Evolutionary conservation across 495 filamentous ascomycete genomes (phyloP).

Genomic region (Aspergillus panamensis): DNA sequence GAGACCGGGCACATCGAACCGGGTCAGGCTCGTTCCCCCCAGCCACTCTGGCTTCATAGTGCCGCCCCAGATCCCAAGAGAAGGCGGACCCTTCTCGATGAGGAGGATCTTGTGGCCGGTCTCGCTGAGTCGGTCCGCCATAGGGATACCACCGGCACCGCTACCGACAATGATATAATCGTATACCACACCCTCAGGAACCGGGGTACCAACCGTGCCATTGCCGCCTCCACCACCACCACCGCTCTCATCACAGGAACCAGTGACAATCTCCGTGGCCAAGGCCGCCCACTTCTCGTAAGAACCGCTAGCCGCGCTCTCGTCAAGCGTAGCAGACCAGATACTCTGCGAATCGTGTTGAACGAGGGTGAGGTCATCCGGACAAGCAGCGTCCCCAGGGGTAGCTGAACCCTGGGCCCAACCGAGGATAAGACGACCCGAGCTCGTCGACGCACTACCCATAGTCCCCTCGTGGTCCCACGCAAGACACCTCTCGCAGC

Average conservation of each 20-base stretch:
- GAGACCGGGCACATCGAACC: conserved; percentile 77
- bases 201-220: conserved; percentile 2
- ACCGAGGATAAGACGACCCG: conserved; percentile 8
- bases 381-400: conserved; percentile 4
- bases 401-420: conserved; percentile 15
- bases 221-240: conserved; percentile 14
- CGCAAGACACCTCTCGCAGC: conserved; percentile 18
- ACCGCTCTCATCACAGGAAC: conserved; percentile 11
- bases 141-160: conserved; percentile 39
- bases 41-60: conserved; percentile 32
- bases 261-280: conserved; percentile 14
- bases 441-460: conserved; percentile 9
- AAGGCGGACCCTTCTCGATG: conserved; percentile 36
- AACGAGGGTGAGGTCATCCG: conserved; percentile 11
- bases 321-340: conserved; percentile 13
- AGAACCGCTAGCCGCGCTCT: conserved; percentile 4
- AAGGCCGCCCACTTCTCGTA: conserved; percentile 14
- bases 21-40: conserved; percentile 47
- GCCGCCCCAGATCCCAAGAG: conserved; percentile 30
- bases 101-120: conserved; percentile 49
- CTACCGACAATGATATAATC: conserved; percentile 55
- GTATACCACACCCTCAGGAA: conserved; percentile 30
- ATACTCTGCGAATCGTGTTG: conserved; percentile 20
- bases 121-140: conserved; percentile 61
- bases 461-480: conserved; percentile 18